Base-by-base conservation (phyloP, 202 grass and related monocot genomes). In the Eragrostis tef region DNA sequence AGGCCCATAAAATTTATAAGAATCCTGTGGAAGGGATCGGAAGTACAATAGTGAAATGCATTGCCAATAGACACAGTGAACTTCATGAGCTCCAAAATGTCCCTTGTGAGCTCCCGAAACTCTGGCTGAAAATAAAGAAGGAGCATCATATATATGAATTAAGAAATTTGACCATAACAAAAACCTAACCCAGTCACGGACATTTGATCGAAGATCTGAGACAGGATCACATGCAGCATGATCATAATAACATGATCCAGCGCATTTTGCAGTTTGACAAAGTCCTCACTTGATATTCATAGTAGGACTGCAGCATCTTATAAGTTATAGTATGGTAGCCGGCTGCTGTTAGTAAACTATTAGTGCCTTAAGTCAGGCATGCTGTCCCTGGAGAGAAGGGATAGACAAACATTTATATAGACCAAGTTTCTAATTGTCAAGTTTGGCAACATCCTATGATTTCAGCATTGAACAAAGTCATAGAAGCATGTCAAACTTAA, bases 31-130 rank as follows among this genome's bases (percentile, higher is more conserved):
- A 85, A 85, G 58, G 64, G 87, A 92, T 86, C 75, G 82, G 74
- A 82, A 89, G 64, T 86, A 91, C 60, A 94, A 47, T 17, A 91
- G 26, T 75, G 86, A 89, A 67, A 93, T 91, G 79, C 86, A 98
- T 79, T 86, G 81, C 82, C 77, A 89, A 85, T 93, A 93, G 24
- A 94, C 58, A 84, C 29, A 85, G 69, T 98, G 95, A 78, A 91
- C 87, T 82, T 93, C 88, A 86, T 93, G 92, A 44, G 48, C 72
- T 63, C 42, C 87, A 75, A 46, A 68, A 44, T 90, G 83, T 61
- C 77, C 76, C 69, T 69, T 71, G 64, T 73, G 81, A 82, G 79
- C 85, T 82, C 84, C 86, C 51, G 91, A 85, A 9, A 41, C 86
- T 88, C 79, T 94, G 66, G 84, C 92, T 98, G 84, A 73, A 90